Conservation (phyloP, 306 rosid genomes). For the Sphenostylis stenocarpa region DNA sequence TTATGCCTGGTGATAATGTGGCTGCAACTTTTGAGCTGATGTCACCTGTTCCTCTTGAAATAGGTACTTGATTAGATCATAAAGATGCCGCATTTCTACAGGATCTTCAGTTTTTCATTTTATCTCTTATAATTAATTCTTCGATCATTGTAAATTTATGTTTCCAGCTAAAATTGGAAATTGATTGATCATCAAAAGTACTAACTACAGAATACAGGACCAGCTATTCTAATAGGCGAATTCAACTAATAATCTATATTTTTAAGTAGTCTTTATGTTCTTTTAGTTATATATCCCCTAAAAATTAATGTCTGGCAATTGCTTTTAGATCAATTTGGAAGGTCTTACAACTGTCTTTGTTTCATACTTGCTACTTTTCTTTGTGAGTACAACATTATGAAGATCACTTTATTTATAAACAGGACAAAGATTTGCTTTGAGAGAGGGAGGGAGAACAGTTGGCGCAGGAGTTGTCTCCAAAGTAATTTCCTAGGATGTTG, state of each 20-base stretch:
- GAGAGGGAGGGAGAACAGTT: slow-evolving; percentile 94
- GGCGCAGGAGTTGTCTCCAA: slow-evolving; percentile 93
- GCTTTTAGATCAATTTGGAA: not conserved
- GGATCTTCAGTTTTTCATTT: not conserved
- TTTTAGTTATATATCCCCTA: not conserved
- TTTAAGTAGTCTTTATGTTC: not conserved
- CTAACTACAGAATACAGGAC: not conserved
- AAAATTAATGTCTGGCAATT: not conserved
- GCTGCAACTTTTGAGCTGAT: slow-evolving; percentile 81
- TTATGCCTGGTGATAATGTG: slow-evolving; percentile 93
- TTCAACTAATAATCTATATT: not conserved
- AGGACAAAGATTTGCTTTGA: slow-evolving; percentile 91
- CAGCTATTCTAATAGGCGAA: not conserved
- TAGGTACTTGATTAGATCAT: slow-evolving; percentile 43
- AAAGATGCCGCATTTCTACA: slow-evolving; percentile 17
- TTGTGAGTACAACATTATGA: not conserved
- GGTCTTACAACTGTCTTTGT: slow-evolving; percentile 17
- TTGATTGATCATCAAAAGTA: not conserved
- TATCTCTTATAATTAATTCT: not conserved
- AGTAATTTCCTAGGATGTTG: slow-evolving; percentile 55
- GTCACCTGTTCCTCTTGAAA: slow-evolving; percentile 84
- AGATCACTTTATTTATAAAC: slow-evolving; percentile 28
- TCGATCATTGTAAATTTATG: not conserved
- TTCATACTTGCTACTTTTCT: not conserved
- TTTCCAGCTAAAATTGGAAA: not conserved